These are phyloP conservation scores for Flaveria robusta DNA, from an alignment of 129 eudicot species.

Conservation along the genomic window DNA sequence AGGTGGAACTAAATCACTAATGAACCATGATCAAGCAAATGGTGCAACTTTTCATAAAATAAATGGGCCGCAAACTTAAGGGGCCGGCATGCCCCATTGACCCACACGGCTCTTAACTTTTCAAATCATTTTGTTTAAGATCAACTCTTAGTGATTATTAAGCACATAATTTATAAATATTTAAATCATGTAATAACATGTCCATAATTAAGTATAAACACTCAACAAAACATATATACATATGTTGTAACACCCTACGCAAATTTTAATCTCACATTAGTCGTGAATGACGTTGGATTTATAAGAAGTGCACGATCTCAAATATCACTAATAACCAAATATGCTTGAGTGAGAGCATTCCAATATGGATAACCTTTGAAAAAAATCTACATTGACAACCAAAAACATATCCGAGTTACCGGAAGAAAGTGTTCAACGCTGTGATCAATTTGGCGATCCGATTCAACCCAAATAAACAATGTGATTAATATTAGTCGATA, in stretches of 20 bases:
- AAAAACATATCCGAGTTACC: too few species aligned
- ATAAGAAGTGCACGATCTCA: too few species aligned
- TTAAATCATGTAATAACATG: neutral
- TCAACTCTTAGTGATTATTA: slow-evolving; percentile 27
- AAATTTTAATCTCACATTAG: too few species aligned
- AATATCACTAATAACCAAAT: too few species aligned
- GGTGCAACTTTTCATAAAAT: slow-evolving; percentile 26
- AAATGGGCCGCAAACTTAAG: slow-evolving; percentile 26
- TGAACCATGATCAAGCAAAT: slow-evolving; percentile 31
- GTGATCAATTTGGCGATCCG: too few species aligned
- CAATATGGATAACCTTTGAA: too few species aligned
- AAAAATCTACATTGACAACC: too few species aligned
- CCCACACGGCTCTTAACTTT: slow-evolving; percentile 23
- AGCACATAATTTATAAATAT: neutral
- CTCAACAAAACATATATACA: neutral
- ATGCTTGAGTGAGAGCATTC: too few species aligned
- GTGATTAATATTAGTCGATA: too few species aligned
- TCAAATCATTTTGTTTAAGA: slow-evolving; percentile 29
- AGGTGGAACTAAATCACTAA: neutral
- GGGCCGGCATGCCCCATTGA: slow-evolving; percentile 34
- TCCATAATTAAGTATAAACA: neutral
- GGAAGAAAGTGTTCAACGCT: too few species aligned
- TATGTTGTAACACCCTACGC: neutral
- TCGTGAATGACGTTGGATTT: too few species aligned
- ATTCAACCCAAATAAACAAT: too few species aligned